These are phyloP conservation scores for Elongisporangium anandrum DNA, from an alignment of 352 stramenopile genomes.

Conservation along the genomic window DNA sequence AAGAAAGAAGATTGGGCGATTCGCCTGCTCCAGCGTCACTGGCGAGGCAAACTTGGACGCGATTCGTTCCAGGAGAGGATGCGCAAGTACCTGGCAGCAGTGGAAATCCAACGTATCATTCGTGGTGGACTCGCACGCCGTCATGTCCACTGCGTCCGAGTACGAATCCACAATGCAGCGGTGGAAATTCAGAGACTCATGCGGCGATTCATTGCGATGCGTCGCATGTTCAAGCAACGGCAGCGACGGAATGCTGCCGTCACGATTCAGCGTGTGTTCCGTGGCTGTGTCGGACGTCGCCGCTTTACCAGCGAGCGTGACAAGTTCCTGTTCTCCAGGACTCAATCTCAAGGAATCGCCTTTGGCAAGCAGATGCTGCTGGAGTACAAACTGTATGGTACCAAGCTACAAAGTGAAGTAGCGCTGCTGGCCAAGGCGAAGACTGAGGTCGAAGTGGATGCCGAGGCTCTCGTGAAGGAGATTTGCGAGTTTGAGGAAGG, in stretches of 20 bases:
- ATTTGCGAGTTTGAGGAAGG: conserved; percentile 94
- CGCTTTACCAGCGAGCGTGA: conserved; percentile 85
- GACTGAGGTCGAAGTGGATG: conserved; percentile 78
- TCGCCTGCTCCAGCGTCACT: conserved; percentile 88
- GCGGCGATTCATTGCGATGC: conserved; percentile 53
- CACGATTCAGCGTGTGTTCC: conserved; percentile 86
- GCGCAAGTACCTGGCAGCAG: conserved; percentile 68
- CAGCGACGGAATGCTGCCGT: conserved; percentile 53
- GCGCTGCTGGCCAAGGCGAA: conserved; percentile 90
- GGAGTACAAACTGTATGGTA: conserved; percentile 94
- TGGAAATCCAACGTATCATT: conserved; percentile 85
- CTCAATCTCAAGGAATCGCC: conserved; percentile 91
- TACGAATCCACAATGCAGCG: conserved; percentile 47
- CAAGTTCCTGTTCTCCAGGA: conserved; percentile 93
- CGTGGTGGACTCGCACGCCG: conserved; percentile 71
- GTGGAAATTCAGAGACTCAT: conserved; percentile 80
- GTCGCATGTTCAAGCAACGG: conserved; percentile 43
- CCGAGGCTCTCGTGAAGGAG: conserved; percentile 88
- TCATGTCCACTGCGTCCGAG: conserved; percentile 48
- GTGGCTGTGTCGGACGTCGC: conserved; percentile 80
- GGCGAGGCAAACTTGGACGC: conserved; percentile 86
- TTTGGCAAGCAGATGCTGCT: conserved; percentile 94
- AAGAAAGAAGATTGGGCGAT: conserved; percentile 88
- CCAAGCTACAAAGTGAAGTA: conserved; percentile 93
- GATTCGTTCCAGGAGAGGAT: conserved; percentile 75